A percentile compares a stretch with the other conserved stretches of the same genome.
phyloP scores from a whole-genome alignment of 192 early-diverging fungal genomes.

The Linnemannia exigua region DNA sequence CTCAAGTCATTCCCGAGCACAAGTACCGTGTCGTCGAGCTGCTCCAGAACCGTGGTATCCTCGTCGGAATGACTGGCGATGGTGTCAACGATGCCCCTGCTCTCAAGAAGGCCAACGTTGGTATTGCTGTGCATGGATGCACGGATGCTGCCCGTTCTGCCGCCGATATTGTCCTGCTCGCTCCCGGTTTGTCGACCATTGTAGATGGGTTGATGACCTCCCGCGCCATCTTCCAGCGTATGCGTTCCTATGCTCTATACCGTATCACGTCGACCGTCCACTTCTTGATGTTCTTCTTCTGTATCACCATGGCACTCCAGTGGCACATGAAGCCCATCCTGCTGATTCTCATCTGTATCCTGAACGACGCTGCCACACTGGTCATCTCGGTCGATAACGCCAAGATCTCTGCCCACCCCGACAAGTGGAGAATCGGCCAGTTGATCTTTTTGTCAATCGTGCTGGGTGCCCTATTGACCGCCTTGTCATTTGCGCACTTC shows the following conservation, averaged over 20 bases:
- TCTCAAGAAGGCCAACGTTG: slow-evolving; percentile 97
- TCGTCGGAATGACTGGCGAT: slow-evolving; percentile 97
- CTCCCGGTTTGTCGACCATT: slow-evolving; percentile 93
- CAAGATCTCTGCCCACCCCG: slow-evolving; percentile 90
- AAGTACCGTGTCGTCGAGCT: slow-evolving; percentile 97
- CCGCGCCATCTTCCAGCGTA: slow-evolving; percentile 96
- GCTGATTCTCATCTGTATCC: slow-evolving; percentile 91
- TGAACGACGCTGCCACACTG: slow-evolving; percentile 93
- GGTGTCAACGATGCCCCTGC: slow-evolving; percentile 99
- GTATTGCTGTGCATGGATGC: slow-evolving; percentile 96
- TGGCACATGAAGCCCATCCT: slow-evolving; percentile 87
- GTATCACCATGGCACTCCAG: slow-evolving; percentile 84
- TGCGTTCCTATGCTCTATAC: slow-evolving; percentile 94
- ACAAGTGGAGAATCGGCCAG: slow-evolving; percentile 98
- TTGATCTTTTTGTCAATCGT: slow-evolving; percentile 85
- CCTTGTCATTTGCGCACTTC: slow-evolving; percentile 86
- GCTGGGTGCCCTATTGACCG: slow-evolving; percentile 82
- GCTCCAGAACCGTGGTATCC: slow-evolving; percentile 86
- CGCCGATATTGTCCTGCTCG: slow-evolving; percentile 95
- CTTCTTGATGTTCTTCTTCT: slow-evolving; percentile 97
- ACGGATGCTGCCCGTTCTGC: slow-evolving; percentile 97
- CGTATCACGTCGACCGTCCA: slow-evolving; percentile 98
- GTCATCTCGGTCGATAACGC: slow-evolving; percentile 97
- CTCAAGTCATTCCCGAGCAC: slow-evolving; percentile 99
- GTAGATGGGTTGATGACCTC: slow-evolving; percentile 92